A percentile compares a stretch with the other conserved stretches of the same genome.
These are phyloP conservation scores for Chamaecrista fasciculata DNA, from an alignment of 306 rosid genomes.

Conservation along the genomic window DNA sequence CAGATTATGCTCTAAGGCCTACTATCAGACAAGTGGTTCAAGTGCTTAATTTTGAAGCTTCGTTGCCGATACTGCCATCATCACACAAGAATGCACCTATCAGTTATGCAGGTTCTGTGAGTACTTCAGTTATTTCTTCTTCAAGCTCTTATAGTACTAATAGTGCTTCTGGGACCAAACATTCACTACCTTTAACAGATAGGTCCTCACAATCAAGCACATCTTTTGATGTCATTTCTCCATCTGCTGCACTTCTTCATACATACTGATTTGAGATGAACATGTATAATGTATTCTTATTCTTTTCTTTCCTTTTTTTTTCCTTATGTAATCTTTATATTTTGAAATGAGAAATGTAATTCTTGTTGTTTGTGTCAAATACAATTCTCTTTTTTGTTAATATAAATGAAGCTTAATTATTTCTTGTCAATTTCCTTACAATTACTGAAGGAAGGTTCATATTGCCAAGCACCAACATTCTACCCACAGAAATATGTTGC, in stretches of 20 bases:
- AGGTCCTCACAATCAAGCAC: neutral
- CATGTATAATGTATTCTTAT: too few relatives aligned
- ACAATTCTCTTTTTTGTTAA: too few relatives aligned
- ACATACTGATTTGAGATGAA: neutral
- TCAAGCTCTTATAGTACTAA: neutral
- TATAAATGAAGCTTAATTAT: too few relatives aligned
- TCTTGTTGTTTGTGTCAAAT: too few relatives aligned
- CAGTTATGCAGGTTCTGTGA: neutral
- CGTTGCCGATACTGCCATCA: constrained; percentile 27
- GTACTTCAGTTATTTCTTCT: neutral
- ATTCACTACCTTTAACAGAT: too few relatives aligned
- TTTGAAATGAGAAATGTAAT: too few relatives aligned
- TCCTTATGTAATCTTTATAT: constrained; percentile 7
- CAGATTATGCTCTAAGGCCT: constrained; percentile 32
- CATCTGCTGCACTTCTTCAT: constrained; percentile 45
- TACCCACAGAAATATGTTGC: too few relatives aligned
- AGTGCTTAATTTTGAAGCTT: constrained; percentile 34
- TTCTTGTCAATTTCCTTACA: too few relatives aligned
- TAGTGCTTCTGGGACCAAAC: too few relatives aligned
- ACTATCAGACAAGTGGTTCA: constrained; percentile 35
- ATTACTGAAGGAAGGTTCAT: too few relatives aligned
- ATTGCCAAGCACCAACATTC: too few relatives aligned
- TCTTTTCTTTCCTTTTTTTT: too few relatives aligned
- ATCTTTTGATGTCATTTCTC: neutral
- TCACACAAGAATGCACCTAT: constrained; percentile 1